Evolutionary conservation across 352 stramenopile species (phyloP).

Genomic region (Phytophthora vignae): DNA sequence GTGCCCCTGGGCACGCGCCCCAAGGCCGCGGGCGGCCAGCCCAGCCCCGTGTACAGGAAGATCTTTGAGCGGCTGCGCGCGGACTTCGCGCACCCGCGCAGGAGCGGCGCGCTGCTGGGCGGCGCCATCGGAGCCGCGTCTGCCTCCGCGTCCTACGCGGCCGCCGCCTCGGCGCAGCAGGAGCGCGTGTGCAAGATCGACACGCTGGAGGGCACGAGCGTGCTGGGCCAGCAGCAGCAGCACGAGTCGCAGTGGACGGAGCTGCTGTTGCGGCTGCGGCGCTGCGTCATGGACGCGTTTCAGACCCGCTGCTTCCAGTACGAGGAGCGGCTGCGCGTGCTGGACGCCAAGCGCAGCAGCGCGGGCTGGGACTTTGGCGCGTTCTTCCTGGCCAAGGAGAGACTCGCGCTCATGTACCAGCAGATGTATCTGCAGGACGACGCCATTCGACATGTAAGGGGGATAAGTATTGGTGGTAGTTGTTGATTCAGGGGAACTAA

Average conservation of each 20-base stretch:
- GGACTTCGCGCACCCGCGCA: slow-evolving; percentile 65
- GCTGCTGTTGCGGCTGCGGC: slow-evolving; percentile 64
- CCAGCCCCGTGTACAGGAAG: slow-evolving; percentile 74
- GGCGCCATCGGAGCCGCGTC: slow-evolving; percentile 22
- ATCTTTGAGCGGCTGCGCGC: slow-evolving; percentile 76
- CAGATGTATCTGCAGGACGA: slow-evolving; percentile 87
- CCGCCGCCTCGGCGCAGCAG: slow-evolving; percentile 13
- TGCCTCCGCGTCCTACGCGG: slow-evolving; percentile 4
- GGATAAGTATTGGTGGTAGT: too few relatives aligned
- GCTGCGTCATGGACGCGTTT: slow-evolving; percentile 89
- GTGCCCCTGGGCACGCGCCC: slow-evolving; percentile 84
- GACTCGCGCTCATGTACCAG: slow-evolving; percentile 84
- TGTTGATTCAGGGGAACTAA: not conserved
- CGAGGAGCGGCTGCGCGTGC: slow-evolving; percentile 69
- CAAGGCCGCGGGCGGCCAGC: slow-evolving; percentile 50
- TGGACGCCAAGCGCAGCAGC: slow-evolving; percentile 66
- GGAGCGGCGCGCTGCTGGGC: slow-evolving; percentile 10
- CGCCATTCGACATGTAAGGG: slow-evolving; percentile 76
- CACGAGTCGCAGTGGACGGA: slow-evolving; percentile 86
- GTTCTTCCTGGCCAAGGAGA: slow-evolving; percentile 85
- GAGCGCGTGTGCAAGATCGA: slow-evolving; percentile 90
- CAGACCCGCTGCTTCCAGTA: slow-evolving; percentile 82
- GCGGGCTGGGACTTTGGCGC: slow-evolving; percentile 78
- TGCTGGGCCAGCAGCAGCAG: slow-evolving; percentile 77
- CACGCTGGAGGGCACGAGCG: slow-evolving; percentile 73